Conservation (phyloP, 2,329 filamentous ascomycete genomes). For the Ustilaginoidea virens region DNA sequence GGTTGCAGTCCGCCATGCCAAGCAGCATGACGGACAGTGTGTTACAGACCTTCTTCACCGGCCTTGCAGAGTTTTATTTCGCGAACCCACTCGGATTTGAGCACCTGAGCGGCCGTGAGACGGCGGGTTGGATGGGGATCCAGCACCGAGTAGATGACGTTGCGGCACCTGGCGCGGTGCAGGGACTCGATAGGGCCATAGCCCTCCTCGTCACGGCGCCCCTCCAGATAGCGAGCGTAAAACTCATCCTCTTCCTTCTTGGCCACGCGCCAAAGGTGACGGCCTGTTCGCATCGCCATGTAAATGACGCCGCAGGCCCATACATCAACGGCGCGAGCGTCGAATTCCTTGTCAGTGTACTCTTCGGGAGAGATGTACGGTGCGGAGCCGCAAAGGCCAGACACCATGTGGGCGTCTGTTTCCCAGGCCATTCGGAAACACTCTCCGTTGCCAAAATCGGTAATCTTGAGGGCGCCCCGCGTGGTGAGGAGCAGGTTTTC, state of each 20-base stretch:
- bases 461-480: constrained; percentile 88
- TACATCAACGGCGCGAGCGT: constrained; percentile 91
- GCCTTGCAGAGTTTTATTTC: constrained; percentile 96
- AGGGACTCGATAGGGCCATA: constrained; percentile 94
- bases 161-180: constrained; percentile 86
- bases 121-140: constrained; percentile 86
- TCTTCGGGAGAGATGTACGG: constrained; percentile 97
- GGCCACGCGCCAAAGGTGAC: constrained; percentile 92
- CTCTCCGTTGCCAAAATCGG: constrained; percentile 96
- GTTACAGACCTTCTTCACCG: constrained; percentile 81
- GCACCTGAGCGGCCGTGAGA: constrained; percentile 88
- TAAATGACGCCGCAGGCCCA: constrained; percentile 99
- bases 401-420: constrained; percentile 95
- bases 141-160: constrained; percentile 96
- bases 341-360: constrained; percentile 89
- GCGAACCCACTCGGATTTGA: constrained; percentile 97
- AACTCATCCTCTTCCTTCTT: constrained; percentile 97
- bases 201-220: constrained; percentile 83
- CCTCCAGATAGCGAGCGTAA: constrained; percentile 85
- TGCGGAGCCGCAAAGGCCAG: constrained; percentile 86
- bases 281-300: constrained; percentile 96
- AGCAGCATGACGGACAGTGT: constrained; percentile 12
- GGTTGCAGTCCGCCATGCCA: constrained; percentile 14
- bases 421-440: constrained; percentile 99
- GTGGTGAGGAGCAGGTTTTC: constrained; percentile 92